Evolutionary conservation across 305 asterid species (phyloP).

Genomic region (Fraxinus angustifolia): DNA sequence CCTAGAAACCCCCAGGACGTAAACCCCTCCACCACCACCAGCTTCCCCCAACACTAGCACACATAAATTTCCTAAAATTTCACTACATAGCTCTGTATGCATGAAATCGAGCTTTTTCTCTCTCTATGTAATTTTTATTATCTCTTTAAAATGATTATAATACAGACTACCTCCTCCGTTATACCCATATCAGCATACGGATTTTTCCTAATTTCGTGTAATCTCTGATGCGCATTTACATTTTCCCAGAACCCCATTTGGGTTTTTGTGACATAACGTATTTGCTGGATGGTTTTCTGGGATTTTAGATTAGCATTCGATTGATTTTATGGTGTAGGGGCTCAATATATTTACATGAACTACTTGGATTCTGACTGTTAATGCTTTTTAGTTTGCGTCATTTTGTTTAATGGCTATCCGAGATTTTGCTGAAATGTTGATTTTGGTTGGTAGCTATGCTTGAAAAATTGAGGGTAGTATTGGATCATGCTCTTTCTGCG

Average conservation of each 20-base stretch:
- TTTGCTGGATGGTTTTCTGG: not conserved
- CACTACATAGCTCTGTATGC: not conserved
- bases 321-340: slow-evolving; percentile 4
- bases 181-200: not conserved
- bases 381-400: not conserved
- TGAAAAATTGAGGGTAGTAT: slow-evolving; percentile 28
- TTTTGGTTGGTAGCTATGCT: slow-evolving; percentile 36
- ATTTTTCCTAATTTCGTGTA: not conserved
- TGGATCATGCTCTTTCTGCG: slow-evolving; percentile 69
- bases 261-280: not conserved
- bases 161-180: not conserved
- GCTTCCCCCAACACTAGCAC: not conserved
- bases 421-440: slow-evolving; percentile 18
- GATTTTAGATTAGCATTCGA: slow-evolving; percentile 15
- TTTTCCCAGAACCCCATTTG: not conserved
- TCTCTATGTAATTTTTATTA: not conserved
- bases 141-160: not conserved
- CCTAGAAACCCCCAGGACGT: slow-evolving; percentile 27
- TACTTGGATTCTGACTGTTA: slow-evolving; percentile 1
- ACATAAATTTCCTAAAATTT: not conserved
- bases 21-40: slow-evolving; percentile 32
- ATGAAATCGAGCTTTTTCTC: not conserved
- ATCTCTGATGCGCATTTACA: not conserved
- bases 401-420: slow-evolving; percentile 16
- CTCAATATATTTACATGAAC: slow-evolving; percentile 2